A percentile compares a stretch with the other conserved stretches of the same genome.
Conservation (phyloP, 148 eudicot species). For the Bassia scoparia region DNA sequence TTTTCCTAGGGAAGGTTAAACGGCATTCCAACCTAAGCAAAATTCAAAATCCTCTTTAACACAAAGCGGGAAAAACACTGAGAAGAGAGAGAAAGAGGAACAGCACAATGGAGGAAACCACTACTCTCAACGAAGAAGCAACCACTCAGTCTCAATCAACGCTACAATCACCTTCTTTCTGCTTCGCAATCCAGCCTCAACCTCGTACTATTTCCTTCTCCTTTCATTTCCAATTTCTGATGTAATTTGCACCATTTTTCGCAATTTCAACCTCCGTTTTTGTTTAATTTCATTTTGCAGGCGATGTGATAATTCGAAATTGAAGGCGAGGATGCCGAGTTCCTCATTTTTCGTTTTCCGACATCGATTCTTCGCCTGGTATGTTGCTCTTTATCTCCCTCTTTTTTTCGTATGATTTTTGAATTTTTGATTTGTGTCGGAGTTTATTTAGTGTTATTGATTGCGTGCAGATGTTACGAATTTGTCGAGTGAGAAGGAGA, state of each 20-base stretch:
- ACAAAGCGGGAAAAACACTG: slow-evolving; percentile 20
- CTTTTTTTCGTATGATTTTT: not conserved
- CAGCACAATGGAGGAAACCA: not conserved
- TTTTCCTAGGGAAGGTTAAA: too few species aligned
- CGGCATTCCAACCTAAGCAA: not conserved
- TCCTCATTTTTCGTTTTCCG: slow-evolving; percentile 37
- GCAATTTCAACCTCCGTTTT: not conserved
- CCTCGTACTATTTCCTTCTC: slow-evolving; percentile 12
- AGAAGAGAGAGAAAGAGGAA: not conserved
- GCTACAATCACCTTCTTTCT: slow-evolving; percentile 43
- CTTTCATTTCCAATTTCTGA: not conserved
- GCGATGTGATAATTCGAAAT: slow-evolving; percentile 12
- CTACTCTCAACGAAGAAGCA: slow-evolving; percentile 32
- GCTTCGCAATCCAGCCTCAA: slow-evolving; percentile 44
- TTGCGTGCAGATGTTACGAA: slow-evolving; percentile 10
- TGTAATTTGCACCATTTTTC: not conserved
- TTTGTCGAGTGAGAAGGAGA: slow-evolving; percentile 2
- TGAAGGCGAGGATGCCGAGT: slow-evolving; percentile 6
- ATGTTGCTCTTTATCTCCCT: not conserved
- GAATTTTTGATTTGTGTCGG: not conserved
- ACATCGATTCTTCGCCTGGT: slow-evolving; percentile 54
- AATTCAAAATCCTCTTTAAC: slow-evolving; percentile 6
- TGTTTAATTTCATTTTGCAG: slow-evolving; percentile 10
- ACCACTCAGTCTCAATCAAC: slow-evolving; percentile 61
- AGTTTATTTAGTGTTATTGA: not conserved